Base-by-base conservation (phyloP, 805 yeast genomes). In the Candida montana region DNA sequence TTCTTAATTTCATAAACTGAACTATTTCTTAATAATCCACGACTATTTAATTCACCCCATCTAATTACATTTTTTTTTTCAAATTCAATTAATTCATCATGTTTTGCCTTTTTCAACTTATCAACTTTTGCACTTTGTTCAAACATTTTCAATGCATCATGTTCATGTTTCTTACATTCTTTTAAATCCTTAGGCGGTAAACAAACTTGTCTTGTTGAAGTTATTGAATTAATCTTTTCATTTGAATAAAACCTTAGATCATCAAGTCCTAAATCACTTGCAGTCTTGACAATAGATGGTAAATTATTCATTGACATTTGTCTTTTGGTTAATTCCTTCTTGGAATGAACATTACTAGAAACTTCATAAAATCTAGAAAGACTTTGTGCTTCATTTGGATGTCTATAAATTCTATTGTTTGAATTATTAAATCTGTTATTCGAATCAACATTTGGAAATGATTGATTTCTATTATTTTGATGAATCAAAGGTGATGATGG, bases 191-290 rank as follows among this genome's bases (percentile, higher is more conserved):
- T 83, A 33, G 89, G 87, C 1, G 93, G 91, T 33, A 83, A 61
- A 70, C 80, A 77, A 3, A 72, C 63, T 9, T 85, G 90, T 46
- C 91, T 64, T 2, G 89, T 80, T 19, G 69, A 65, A 1, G 81
- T 62, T 13, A 70, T 50, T 33, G 65, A 49, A 5, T 53, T 44
- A 17, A 47, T 44, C 37, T 55, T 54, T 36, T 51, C 59, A 39
- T 46, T 43, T 1, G 88, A 81, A 2, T 83, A 72, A 28, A 83
- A 61, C 37, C 67, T 61, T 46, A 77, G 60, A 56, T 82, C 87
- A 40, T 82, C 89, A 46, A 81, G 56, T 4, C 72, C 72, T 17
- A 59, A 54, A 13, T 55, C 57, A 27, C 68, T 59, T 1, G 68
- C 69, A 20, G 57, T 59, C 44, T 59, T 63, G 24, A 63, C 52